phyloP scores from a whole-genome alignment of 2,329 filamentous ascomycete genomes.

The Aspergillus arachidicola region DNA sequence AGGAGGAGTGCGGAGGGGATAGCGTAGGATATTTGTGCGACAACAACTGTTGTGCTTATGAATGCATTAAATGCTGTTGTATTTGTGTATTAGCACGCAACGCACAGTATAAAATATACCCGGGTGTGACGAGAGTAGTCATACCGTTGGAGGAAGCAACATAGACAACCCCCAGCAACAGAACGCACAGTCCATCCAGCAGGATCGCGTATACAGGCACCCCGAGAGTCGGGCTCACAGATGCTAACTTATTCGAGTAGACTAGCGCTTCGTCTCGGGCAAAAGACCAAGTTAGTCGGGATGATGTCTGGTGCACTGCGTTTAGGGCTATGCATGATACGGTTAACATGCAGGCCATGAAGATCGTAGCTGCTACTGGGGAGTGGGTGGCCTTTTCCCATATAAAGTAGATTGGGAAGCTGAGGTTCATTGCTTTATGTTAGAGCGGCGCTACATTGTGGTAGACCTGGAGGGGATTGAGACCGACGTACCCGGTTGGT shows the following conservation, averaged over 20 bases:
- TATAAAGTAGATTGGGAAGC: conserved; percentile 27
- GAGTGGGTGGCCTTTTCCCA: conserved; percentile 27
- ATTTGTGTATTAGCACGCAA: background rate
- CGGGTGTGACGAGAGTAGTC: background rate
- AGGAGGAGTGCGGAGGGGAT: conserved; percentile 23
- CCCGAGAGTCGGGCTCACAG: conserved; percentile 15
- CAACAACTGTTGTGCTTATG: conserved; percentile 25
- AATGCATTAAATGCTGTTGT: conserved; percentile 27
- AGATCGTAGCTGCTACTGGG: conserved; percentile 23
- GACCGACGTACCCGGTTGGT: conserved; percentile 18
- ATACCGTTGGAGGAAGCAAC: conserved; percentile 25
- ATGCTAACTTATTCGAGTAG: conserved; percentile 23
- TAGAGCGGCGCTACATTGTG: background rate
- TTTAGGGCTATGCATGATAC: conserved; percentile 24
- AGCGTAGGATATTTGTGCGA: conserved; percentile 27
- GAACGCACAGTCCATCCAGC: conserved; percentile 18
- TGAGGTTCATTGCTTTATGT: background rate
- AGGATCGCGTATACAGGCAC: conserved; percentile 22
- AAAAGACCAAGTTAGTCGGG: conserved; percentile 38
- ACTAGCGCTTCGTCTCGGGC: conserved; percentile 36
- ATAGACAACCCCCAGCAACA: conserved; percentile 26
- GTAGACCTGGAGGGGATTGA: background rate
- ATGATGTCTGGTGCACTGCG: conserved; percentile 31
- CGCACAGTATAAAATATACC: background rate
- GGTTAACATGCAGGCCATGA: conserved; percentile 21